Percentiles rank a stretch among this genome's conserved stretches.
Conservation (phyloP, 768 basidiomycete genomes). For the Xerocomellus amylosporus region DNA sequence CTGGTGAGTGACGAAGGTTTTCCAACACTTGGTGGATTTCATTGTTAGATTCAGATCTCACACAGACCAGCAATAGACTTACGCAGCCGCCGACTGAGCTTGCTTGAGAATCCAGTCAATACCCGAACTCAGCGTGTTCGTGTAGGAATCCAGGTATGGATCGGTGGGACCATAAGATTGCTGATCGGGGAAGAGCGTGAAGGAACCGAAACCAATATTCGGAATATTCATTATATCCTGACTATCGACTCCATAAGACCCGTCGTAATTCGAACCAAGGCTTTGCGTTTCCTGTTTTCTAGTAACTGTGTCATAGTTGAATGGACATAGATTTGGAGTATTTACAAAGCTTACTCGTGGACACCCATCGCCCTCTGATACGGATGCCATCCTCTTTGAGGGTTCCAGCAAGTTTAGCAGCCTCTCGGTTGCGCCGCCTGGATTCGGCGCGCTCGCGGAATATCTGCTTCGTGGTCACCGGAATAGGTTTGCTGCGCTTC, state of each 20-base stretch:
- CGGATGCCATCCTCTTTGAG: conserved; percentile 39
- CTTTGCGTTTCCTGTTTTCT: conserved; percentile 44
- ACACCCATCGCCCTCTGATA: conserved; percentile 59
- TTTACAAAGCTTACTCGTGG: conserved; percentile 42
- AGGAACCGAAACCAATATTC: conserved; percentile 53
- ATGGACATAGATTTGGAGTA: not conserved
- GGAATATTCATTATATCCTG: conserved; percentile 61
- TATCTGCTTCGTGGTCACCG: conserved; percentile 47
- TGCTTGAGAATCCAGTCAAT: conserved; percentile 55
- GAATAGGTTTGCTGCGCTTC: conserved; percentile 37
- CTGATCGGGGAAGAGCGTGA: conserved; percentile 71
- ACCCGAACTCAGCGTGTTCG: conserved; percentile 51
- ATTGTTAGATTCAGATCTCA: conserved; percentile 5
- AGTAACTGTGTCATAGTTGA: conserved; percentile 36
- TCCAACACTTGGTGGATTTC: conserved; percentile 37
- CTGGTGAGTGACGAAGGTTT: conserved; percentile 55
- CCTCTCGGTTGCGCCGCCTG: conserved; percentile 43
- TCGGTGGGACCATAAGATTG: conserved; percentile 49
- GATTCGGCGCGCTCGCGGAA: conserved; percentile 48
- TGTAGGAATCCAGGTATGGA: conserved; percentile 48
- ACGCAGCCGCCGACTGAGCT: conserved; percentile 44
- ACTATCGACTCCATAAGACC: conserved; percentile 63
- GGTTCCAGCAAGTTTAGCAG: conserved; percentile 34
- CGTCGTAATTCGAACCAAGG: conserved; percentile 55
- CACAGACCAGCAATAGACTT: conserved; percentile 16